Conservation (phyloP, 2,329 filamentous ascomycete genomes). For the Fusarium kyushuense region DNA sequence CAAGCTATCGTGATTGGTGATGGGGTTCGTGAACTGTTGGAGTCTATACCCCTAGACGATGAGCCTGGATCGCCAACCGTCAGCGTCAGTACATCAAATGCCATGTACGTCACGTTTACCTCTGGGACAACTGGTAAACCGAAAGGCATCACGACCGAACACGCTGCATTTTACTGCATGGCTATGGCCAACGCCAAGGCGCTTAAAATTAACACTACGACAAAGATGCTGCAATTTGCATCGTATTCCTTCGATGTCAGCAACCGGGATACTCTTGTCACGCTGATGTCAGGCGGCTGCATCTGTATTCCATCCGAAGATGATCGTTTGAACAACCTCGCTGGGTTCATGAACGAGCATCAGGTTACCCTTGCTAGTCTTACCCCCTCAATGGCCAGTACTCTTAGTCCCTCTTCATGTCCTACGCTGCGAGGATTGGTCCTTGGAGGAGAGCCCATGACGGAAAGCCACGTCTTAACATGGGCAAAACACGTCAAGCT, state of each 20-base stretch:
- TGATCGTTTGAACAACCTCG: conserved; percentile 3
- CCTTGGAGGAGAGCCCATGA: conserved; percentile 10
- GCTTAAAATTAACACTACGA: neutral
- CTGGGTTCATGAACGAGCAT: neutral
- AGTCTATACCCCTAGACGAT: neutral
- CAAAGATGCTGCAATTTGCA: conserved; percentile 7
- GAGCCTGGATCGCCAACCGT: neutral
- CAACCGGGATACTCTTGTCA: conserved; percentile 1
- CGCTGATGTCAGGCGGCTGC: conserved; percentile 2
- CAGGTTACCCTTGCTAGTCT: neutral
- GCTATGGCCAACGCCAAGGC: neutral
- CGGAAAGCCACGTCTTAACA: neutral
- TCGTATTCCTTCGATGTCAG: conserved; percentile 13
- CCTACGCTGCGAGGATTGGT: neutral
- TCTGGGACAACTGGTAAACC: conserved; percentile 5
- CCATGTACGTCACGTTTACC: conserved; percentile 2
- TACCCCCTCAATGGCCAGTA: conserved; percentile 7
- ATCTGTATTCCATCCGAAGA: neutral
- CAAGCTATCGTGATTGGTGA: neutral
- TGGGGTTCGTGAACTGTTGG: neutral
- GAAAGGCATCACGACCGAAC: conserved; percentile 2
- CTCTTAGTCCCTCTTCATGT: neutral
- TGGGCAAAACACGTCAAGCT: conserved; percentile 11
- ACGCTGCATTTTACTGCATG: conserved; percentile 4
- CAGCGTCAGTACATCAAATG: neutral